Conservation (phyloP, 495 filamentous ascomycete genomes). For the Tricharina praecox region DNA sequence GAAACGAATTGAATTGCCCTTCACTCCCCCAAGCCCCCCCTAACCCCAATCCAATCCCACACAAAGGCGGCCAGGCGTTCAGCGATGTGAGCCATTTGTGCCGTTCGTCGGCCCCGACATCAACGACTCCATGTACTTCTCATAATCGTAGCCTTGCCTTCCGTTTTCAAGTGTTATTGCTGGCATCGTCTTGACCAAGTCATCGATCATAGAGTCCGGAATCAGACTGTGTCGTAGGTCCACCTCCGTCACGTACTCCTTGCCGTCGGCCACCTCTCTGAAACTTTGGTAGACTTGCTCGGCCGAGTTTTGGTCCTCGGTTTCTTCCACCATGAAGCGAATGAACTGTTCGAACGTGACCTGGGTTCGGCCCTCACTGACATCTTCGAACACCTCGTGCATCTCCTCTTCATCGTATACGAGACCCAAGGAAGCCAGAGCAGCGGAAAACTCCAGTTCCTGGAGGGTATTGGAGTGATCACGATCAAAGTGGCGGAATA, state of each 20-base stretch:
- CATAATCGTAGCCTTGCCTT: slow-evolving; percentile 25
- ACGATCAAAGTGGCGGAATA: slow-evolving; percentile 96
- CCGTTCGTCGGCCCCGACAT: slow-evolving; percentile 16
- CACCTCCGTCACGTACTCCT: slow-evolving; percentile 94
- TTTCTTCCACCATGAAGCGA: slow-evolving; percentile 95
- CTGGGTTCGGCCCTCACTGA: slow-evolving; percentile 51
- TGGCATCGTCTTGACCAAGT: slow-evolving; percentile 75
- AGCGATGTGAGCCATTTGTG: slow-evolving; percentile 15
- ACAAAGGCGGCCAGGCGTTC: no score
- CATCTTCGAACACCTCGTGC: slow-evolving; percentile 74
- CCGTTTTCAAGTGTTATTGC: slow-evolving; percentile 18
- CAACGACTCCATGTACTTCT: slow-evolving; percentile 26
- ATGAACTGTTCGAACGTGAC: slow-evolving; percentile 99
- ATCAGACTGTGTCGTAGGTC: slow-evolving; percentile 87
- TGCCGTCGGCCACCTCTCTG: slow-evolving; percentile 91
- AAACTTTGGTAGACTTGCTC: slow-evolving; percentile 97
- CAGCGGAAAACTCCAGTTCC: slow-evolving; percentile 88
- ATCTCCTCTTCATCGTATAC: slow-evolving; percentile 94
- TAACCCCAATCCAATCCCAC: no score
- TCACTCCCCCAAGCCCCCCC: background rate
- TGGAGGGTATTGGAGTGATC: slow-evolving; percentile 77
- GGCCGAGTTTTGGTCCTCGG: slow-evolving; percentile 94
- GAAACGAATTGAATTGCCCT: background rate
- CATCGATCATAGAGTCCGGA: slow-evolving; percentile 86
- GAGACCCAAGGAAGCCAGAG: slow-evolving; percentile 76